Conservation (phyloP, 2,329 filamentous ascomycete species). For the Fusarium poae region DNA sequence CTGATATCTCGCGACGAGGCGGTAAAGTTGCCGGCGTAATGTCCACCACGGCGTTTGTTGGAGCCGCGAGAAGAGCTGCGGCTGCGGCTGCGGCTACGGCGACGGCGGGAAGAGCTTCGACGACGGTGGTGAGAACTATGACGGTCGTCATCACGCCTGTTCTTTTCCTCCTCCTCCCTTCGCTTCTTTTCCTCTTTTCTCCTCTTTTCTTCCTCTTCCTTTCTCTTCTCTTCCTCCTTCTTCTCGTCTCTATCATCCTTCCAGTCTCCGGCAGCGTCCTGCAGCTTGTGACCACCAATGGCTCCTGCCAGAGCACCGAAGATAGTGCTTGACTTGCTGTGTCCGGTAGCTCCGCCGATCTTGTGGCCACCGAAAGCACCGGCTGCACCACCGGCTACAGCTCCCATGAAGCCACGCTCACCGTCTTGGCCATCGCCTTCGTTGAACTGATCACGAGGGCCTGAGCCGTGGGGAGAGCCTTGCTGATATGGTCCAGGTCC, state of each 20-base stretch:
- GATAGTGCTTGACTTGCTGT: conserved; percentile 53
- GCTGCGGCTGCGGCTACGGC: conserved; percentile 1
- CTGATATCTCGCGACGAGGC: conserved; percentile 53
- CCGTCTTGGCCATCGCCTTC: conserved; percentile 49
- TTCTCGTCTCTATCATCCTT: conserved; percentile 57
- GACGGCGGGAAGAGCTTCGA: conserved; percentile 9
- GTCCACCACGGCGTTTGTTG: conserved; percentile 30
- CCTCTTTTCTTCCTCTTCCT: conserved; percentile 49
- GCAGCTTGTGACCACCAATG: conserved; percentile 58
- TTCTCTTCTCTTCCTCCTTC: conserved; percentile 39
- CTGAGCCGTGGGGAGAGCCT: conserved; percentile 7
- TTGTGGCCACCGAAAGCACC: conserved; percentile 58
- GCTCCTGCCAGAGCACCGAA: conserved; percentile 59
- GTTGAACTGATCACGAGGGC: conserved; percentile 11
- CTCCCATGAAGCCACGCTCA: conserved; percentile 59
- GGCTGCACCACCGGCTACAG: conserved; percentile 56
- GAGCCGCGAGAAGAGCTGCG: conserved; percentile 16
- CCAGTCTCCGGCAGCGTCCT: conserved; percentile 57
- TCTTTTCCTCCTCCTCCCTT: conserved; percentile 46
- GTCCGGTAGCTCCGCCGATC: conserved; percentile 52
- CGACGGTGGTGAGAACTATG: conserved; percentile 11
- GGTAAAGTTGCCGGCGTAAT: conserved; percentile 54
- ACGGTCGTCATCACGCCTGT: conserved; percentile 28
- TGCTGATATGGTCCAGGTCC: conserved; percentile 21
- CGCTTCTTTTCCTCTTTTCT: conserved; percentile 2